Conservation (phyloP, 106 monocot species). For the Dendrobium huoshanense region DNA sequence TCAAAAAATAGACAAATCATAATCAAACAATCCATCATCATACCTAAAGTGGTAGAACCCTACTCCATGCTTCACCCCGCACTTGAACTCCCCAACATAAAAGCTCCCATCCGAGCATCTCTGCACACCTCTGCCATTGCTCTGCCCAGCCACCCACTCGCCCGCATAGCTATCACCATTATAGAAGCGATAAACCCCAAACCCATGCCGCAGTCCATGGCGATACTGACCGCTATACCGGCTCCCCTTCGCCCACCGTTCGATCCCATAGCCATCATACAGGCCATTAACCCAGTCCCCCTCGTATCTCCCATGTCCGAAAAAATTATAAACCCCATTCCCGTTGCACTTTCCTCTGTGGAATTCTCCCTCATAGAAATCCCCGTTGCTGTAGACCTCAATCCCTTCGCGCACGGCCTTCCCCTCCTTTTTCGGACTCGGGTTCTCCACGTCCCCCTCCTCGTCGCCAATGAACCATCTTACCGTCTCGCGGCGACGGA, state of each 20-base stretch:
- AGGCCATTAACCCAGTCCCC: slow-evolving; percentile 53
- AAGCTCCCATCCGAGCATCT: slow-evolving; percentile 51
- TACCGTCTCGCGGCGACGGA: slow-evolving; percentile 16
- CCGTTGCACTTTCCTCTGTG: slow-evolving; percentile 37
- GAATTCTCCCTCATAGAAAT: slow-evolving; percentile 51
- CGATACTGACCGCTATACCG: slow-evolving; percentile 42
- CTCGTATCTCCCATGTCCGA: slow-evolving; percentile 41
- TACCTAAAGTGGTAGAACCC: slow-evolving; percentile 58
- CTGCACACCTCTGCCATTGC: slow-evolving; percentile 48
- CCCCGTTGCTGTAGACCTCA: slow-evolving; percentile 48
- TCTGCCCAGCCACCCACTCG: slow-evolving; percentile 54
- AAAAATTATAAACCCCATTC: slow-evolving; percentile 41
- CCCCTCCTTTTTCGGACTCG: neutral
- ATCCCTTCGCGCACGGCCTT: slow-evolving; percentile 33
- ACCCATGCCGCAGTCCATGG: slow-evolving; percentile 36
- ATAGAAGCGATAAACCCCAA: slow-evolving; percentile 44
- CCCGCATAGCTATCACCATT: slow-evolving; percentile 55
- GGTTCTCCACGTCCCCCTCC: slow-evolving; percentile 11
- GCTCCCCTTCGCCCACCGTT: slow-evolving; percentile 57
- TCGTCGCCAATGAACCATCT: slow-evolving; percentile 63
- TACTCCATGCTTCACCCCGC: slow-evolving; percentile 54
- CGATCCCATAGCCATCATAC: slow-evolving; percentile 53
- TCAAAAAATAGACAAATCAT: neutral
- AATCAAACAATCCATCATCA: neutral
- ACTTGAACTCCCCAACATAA: slow-evolving; percentile 52